Evolutionary conservation across 768 basidiomycete genomes (phyloP).

Genomic region (Cubamyces sp.): DNA sequence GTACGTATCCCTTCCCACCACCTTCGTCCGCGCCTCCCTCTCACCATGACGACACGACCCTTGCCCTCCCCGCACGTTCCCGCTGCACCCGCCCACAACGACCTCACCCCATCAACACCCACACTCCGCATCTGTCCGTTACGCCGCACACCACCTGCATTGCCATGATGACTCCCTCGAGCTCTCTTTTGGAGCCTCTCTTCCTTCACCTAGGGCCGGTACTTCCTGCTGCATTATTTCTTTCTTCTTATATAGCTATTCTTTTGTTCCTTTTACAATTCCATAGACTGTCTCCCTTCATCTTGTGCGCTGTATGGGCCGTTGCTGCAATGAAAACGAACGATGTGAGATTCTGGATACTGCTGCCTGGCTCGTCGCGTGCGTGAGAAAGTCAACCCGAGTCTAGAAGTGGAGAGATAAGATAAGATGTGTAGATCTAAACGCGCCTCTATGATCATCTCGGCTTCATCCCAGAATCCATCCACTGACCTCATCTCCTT

Average conservation of each 20-base stretch:
- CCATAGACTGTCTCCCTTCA: constrained; percentile 21
- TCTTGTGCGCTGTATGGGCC: constrained; percentile 1
- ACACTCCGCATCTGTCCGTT: constrained; percentile 1
- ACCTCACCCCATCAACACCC: neutral
- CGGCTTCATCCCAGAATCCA: neutral
- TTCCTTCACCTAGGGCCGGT: constrained; percentile 14
- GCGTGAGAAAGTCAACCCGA: neutral
- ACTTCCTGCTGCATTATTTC: constrained; percentile 23
- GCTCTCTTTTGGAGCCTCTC: constrained; percentile 8
- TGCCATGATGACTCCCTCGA: constrained; percentile 11
- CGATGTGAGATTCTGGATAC: constrained; percentile 2
- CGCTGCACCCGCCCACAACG: neutral
- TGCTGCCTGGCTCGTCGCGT: neutral
- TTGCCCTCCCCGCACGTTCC: neutral
- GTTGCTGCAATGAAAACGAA: neutral
- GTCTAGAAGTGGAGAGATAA: neutral
- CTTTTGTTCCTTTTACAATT: constrained; percentile 11
- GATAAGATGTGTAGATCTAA: neutral
- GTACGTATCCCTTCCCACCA: neutral
- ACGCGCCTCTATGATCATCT: neutral
- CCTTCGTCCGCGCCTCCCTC: neutral
- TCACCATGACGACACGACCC: neutral
- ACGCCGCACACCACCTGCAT: constrained; percentile 9
- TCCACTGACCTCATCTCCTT: neutral
- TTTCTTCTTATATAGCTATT: constrained; percentile 12